These are phyloP conservation scores for Atalantia buxifolia DNA, from an alignment of 345 rosid genomes.

Conservation along the genomic window DNA sequence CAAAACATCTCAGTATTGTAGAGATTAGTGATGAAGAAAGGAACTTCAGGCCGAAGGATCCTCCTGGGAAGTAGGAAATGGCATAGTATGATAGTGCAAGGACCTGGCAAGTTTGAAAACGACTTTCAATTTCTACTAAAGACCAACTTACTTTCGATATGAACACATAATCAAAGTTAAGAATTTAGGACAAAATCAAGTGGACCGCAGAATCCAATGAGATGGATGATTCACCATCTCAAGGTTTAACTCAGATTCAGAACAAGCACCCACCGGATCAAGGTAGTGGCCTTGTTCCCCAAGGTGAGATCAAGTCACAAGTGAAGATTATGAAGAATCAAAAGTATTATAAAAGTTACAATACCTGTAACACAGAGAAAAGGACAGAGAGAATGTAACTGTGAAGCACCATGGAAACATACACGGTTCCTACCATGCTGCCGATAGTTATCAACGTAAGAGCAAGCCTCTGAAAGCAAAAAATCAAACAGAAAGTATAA, in stretches of 20 bases:
- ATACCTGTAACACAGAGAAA: slow-evolving; percentile 68
- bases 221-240: not conserved
- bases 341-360: not conserved
- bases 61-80: slow-evolving; percentile 53
- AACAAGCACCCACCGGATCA: not conserved
- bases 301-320: not conserved
- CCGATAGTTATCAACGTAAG: slow-evolving; percentile 53
- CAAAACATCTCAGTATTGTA: slow-evolving; percentile 34
- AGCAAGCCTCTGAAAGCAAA: slow-evolving; percentile 54
- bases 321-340: not conserved
- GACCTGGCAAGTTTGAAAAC: slow-evolving; percentile 26
- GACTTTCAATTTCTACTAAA: slow-evolving; percentile 3
- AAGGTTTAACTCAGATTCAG: not conserved
- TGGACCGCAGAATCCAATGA: not conserved
- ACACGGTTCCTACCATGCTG: slow-evolving; percentile 63
- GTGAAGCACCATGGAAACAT: slow-evolving; percentile 69
- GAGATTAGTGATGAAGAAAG: slow-evolving; percentile 35
- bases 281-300: not conserved
- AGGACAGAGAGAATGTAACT: slow-evolving; percentile 65
- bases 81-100: slow-evolving; percentile 40
- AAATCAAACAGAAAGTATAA: not conserved
- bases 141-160: not conserved
- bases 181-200: not conserved
- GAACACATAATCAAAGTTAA: not conserved
- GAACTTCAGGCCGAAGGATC: slow-evolving; percentile 43